These are phyloP conservation scores for Pseudogymnoascus sp. DNA, from an alignment of 2,329 filamentous ascomycete genomes.

Conservation along the genomic window DNA sequence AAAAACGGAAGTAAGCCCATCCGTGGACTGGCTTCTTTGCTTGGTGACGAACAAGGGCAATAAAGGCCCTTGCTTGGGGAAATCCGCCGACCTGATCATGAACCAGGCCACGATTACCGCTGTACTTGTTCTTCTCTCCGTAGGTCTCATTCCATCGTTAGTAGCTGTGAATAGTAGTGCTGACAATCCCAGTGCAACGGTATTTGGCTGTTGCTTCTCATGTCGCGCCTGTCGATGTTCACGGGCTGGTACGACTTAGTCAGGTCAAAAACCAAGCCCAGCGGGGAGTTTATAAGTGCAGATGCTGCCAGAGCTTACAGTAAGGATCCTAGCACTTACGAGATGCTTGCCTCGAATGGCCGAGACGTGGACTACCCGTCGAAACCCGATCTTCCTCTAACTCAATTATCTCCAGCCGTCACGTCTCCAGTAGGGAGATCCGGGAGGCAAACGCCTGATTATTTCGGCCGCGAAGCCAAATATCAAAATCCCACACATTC, in stretches of 20 bases:
- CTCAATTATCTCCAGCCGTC: constrained; percentile 19
- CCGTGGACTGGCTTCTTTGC: constrained; percentile 60
- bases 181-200: constrained; percentile 57
- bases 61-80: constrained; percentile 55
- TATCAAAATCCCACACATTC: constrained; percentile 39
- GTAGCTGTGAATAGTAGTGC: constrained; percentile 17
- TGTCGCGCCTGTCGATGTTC: constrained; percentile 78
- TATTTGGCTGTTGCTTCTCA: constrained; percentile 72
- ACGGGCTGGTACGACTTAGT: constrained; percentile 69
- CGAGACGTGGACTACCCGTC: constrained; percentile 28
- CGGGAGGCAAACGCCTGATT: constrained; percentile 28
- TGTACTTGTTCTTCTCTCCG: constrained; percentile 71
- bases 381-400: constrained; percentile 21
- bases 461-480: constrained; percentile 35
- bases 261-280: constrained; percentile 37
- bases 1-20: background rate
- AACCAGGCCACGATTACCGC: constrained; percentile 70
- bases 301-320: constrained; percentile 57
- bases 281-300: constrained; percentile 80
- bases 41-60: constrained; percentile 49
- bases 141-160: constrained; percentile 37
- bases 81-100: constrained; percentile 56
- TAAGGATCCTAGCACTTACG: constrained; percentile 62
- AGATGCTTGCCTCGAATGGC: constrained; percentile 59
- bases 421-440: constrained; percentile 14